phyloP scores from a whole-genome alignment of 805 yeast species.

The Pichia californica region DNA sequence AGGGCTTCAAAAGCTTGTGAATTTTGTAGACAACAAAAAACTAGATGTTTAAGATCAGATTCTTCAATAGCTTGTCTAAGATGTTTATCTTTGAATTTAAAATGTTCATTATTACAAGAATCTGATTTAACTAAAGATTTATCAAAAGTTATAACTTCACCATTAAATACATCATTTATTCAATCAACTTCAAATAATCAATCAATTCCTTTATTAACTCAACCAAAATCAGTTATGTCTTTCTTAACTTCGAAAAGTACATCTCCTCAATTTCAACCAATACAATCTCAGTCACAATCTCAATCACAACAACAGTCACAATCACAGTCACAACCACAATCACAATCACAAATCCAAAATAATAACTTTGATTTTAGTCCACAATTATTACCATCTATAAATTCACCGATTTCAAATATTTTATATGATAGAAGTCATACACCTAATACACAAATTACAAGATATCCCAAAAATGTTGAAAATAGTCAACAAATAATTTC shows the following conservation, averaged over 20 bases:
- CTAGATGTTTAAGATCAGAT: slow-evolving; percentile 11
- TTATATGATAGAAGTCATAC: neutral
- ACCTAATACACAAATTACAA: neutral
- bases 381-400: neutral
- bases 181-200: neutral
- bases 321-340: neutral
- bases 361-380: neutral
- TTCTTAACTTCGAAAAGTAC: neutral
- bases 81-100: slow-evolving; percentile 10
- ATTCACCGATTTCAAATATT: neutral
- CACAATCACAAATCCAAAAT: neutral
- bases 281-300: neutral
- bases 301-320: slow-evolving; percentile 1
- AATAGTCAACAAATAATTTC: neutral
- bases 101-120: slow-evolving; percentile 9
- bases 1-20: slow-evolving; percentile 12
- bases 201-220: neutral
- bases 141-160: neutral
- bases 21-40: slow-evolving; percentile 12
- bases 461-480: neutral
- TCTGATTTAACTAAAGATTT: neutral
- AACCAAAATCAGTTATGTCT: neutral
- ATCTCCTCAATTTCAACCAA: neutral
- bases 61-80: slow-evolving; percentile 9
- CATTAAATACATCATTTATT: neutral